A percentile compares a stretch with the other conserved stretches of the same genome.
These are phyloP conservation scores for Yamadazyma akitaensis DNA, from an alignment of 805 yeast genomes.

Conservation along the genomic window DNA sequence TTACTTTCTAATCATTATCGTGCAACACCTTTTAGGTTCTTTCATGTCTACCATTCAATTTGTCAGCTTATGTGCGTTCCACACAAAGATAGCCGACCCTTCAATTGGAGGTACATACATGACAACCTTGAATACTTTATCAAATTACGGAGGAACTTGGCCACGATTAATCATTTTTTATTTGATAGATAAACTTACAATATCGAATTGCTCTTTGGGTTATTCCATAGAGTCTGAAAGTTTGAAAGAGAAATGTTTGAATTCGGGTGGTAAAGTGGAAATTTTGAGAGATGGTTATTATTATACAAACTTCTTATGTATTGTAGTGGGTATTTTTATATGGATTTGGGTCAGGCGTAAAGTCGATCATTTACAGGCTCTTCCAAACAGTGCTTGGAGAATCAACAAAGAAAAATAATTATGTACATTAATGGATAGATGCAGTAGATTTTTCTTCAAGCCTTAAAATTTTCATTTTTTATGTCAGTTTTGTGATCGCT, in stretches of 20 bases:
- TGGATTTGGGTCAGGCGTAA: constrained; percentile 68
- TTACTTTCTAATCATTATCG: constrained; percentile 69
- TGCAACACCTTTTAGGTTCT: constrained; percentile 81
- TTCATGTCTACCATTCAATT: constrained; percentile 95
- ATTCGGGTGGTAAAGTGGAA: constrained; percentile 53
- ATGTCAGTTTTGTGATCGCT: constrained; percentile 1
- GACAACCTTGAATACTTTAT: constrained; percentile 90
- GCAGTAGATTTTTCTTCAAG: background rate
- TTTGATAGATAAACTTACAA: constrained; percentile 76
- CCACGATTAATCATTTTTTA: constrained; percentile 79
- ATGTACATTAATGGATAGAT: background rate
- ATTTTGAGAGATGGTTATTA: constrained; percentile 78
- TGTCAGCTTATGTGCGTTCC: constrained; percentile 92
- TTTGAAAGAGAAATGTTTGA: constrained; percentile 49
- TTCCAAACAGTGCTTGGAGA: constrained; percentile 80
- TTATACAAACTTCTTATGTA: constrained; percentile 70
- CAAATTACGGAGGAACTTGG: constrained; percentile 97
- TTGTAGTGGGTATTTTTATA: constrained; percentile 58
- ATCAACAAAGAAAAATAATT: constrained; percentile 22
- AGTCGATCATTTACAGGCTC: constrained; percentile 59
- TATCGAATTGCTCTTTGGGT: constrained; percentile 49
- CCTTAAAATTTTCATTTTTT: background rate
- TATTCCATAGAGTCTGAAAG: constrained; percentile 24
- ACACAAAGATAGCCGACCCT: constrained; percentile 94
- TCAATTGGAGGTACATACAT: constrained; percentile 95